phyloP scores from a whole-genome alignment of 805 yeast genomes.

The Lipomyces oligophaga region DNA sequence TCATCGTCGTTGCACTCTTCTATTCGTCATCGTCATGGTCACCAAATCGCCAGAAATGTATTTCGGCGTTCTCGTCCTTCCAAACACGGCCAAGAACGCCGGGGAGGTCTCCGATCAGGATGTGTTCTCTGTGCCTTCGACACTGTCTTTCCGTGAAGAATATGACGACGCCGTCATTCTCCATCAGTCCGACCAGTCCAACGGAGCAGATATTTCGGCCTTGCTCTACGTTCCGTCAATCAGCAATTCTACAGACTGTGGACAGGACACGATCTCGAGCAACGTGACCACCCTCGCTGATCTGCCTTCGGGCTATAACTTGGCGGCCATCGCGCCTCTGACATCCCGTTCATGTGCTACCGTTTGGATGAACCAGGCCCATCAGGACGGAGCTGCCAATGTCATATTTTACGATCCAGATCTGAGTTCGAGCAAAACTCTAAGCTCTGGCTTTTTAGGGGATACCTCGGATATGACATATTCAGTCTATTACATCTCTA shows the following conservation, averaged over 20 bases:
- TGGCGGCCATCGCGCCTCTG: conserved; percentile 24
- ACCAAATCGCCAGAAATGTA: conserved; percentile 7
- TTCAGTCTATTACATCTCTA: conserved; percentile 17
- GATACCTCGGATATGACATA: conserved; percentile 12
- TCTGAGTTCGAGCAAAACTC: not conserved
- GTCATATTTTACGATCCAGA: conserved; percentile 15
- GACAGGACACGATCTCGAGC: conserved; percentile 4
- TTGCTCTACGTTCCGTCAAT: conserved; percentile 22
- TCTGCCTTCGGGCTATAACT: conserved; percentile 23
- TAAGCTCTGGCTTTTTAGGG: conserved; percentile 7
- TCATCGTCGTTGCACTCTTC: too few species aligned
- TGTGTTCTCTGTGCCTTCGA: conserved; percentile 11
- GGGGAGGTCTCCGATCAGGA: not conserved
- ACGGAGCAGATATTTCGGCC: conserved; percentile 8
- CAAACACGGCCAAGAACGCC: conserved; percentile 5
- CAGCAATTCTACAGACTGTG: conserved; percentile 5
- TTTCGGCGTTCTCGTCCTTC: conserved; percentile 27
- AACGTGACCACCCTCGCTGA: conserved; percentile 17
- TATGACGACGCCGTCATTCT: conserved; percentile 4
- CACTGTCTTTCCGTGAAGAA: conserved; percentile 11
- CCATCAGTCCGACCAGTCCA: conserved; percentile 8
- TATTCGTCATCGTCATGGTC: too few species aligned
- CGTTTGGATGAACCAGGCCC: conserved; percentile 22
- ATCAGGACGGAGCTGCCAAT: conserved; percentile 21
- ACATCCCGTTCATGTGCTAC: conserved; percentile 12